Evolutionary conservation across 139 green algal species (phyloP).

Genomic region (Volvox reticuliferus): DNA sequence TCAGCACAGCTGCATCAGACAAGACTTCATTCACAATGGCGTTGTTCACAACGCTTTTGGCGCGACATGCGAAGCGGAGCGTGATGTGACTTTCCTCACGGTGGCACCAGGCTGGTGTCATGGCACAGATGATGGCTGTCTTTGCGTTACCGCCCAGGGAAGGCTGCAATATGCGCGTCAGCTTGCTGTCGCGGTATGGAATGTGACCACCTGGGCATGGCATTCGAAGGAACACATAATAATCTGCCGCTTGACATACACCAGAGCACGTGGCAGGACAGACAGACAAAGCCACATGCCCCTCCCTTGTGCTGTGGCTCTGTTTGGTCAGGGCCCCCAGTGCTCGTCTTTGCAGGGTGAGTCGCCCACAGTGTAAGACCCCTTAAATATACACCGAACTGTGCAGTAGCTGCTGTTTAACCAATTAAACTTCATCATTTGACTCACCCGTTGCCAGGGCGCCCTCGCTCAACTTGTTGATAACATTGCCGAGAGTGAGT

Average conservation of each 20-base stretch:
- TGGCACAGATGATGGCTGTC: slow-evolving; percentile 95
- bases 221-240: not conserved
- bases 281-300: no score
- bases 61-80: slow-evolving; percentile 79
- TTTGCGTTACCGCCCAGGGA: slow-evolving; percentile 96
- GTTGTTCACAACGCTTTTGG: slow-evolving; percentile 96
- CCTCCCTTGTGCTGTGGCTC: no score
- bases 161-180: slow-evolving; percentile 94
- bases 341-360: not conserved
- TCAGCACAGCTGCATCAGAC: slow-evolving; percentile 85
- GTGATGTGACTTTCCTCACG: slow-evolving; percentile 94
- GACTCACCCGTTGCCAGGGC: slow-evolving; percentile 56
- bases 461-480: slow-evolving; percentile 96
- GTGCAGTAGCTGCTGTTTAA: no score
- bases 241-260: not conserved
- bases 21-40: slow-evolving; percentile 90
- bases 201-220: slow-evolving; percentile 80
- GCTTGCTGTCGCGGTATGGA: slow-evolving; percentile 92
- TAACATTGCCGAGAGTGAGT: slow-evolving; percentile 93
- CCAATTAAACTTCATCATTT: no score
- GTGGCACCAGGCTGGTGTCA: slow-evolving; percentile 89
- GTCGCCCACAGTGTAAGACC: no score
- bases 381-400: no score
- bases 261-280: no score
- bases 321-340: no score